Evolutionary conservation across 208 protist species (phyloP).

Genomic region (Trypanosoma cruzi): DNA sequence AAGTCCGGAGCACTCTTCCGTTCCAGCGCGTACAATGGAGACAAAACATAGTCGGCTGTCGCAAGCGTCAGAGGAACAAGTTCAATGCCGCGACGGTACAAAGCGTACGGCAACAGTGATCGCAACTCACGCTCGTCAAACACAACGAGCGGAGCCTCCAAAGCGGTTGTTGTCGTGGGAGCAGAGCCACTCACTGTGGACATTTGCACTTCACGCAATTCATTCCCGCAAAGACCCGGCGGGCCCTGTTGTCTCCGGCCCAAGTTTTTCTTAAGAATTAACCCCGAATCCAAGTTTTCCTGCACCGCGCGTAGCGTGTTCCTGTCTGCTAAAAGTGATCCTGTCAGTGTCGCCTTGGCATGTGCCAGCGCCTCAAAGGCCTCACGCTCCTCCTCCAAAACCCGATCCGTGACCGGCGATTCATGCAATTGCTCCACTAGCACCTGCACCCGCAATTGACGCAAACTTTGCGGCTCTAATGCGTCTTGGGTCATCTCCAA

Average conservation of each 20-base stretch:
- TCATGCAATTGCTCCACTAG: conserved; percentile 42
- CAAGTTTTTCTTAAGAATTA: conserved; percentile 7
- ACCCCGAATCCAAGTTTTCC: conserved; percentile 47
- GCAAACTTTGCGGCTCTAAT: conserved; percentile 31
- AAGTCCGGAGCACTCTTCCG: conserved; percentile 84
- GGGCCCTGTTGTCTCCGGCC: background rate
- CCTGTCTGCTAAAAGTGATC: conserved; percentile 62
- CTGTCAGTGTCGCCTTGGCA: conserved; percentile 74
- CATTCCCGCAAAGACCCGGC: too few relatives aligned
- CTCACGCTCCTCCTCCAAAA: conserved; percentile 53
- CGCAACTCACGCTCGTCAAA: conserved; percentile 91
- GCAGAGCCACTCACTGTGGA: background rate
- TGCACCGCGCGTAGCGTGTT: conserved; percentile 51
- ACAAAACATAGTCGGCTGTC: conserved; percentile 88
- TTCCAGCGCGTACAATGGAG: conserved; percentile 74
- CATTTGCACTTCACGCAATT: background rate
- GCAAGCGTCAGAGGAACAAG: conserved; percentile 80
- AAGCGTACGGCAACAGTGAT: conserved; percentile 67
- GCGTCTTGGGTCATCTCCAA: conserved; percentile 77
- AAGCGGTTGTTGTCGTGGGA: background rate
- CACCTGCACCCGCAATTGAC: conserved; percentile 57
- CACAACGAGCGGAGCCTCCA: conserved; percentile 50
- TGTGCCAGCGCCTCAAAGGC: conserved; percentile 73
- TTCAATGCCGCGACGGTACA: conserved; percentile 72
- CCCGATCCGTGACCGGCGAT: conserved; percentile 6